Base-by-base conservation (phyloP, 352 stramenopile species). In the Phytophthora ramorum region DNA sequence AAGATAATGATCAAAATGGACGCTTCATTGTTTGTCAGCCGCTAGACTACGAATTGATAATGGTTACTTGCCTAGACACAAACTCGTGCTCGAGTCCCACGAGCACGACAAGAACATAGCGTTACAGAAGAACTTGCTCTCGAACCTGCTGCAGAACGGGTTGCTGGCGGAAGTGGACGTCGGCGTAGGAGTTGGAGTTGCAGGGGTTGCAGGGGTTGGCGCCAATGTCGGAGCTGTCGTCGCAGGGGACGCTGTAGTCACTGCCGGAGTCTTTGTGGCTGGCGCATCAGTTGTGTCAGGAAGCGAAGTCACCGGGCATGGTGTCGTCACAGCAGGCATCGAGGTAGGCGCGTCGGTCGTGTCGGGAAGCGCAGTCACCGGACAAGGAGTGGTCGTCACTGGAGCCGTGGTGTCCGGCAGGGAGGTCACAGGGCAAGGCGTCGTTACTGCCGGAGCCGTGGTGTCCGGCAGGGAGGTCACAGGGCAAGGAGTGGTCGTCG, bases 111-210 rank as follows among this genome's bases (percentile, higher is more conserved):
- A 51, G 54, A 71, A 66, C 48, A 59, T 66, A 35, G 48, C 45
- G 7, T 61, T 66, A 35, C 63, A 71, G 32, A 57, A 58, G 56
- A 71, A 67, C 40, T 66, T 66, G 59, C 41, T 67, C 14, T 54
- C 16, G 48, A 67, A 67, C n/a, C 30, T 35, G 24, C 52, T 55
- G 56, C 56, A 71, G 55, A 54, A 71, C 30, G 34, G 24, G n/a
- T 45, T 60, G 53, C 45, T 51, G 8, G 52, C 43, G 7, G 58
- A 43, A 4, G 61, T 54, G 0, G 60, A 45, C 37, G 44, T 55
- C 16, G 61, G 61, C 37, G 53, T 64, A 0, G 60, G 60, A 1
- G 53, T 44, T 16, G n/a, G n/a, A n/a, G n/a, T n/a, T n/a, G n/a
- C n/a, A n/a, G n/a, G n/a, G n/a, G n/a, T n/a, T n/a, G n/a, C 38